These are phyloP conservation scores for Blakeslea trispora DNA, from an alignment of 371 early-diverging fungal genomes.

Conservation along the genomic window DNA sequence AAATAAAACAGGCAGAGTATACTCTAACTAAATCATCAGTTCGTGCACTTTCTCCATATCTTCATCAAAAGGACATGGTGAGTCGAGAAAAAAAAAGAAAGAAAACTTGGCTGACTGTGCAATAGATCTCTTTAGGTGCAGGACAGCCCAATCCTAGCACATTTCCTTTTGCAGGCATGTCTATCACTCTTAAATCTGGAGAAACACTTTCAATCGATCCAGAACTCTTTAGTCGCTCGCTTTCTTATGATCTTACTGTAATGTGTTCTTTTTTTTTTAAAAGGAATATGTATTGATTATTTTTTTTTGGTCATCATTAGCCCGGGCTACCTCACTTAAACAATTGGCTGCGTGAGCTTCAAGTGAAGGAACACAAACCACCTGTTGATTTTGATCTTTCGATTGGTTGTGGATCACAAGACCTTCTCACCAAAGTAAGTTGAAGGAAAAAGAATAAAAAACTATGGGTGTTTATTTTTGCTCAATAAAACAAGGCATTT, in stretches of 20 bases:
- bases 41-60: conserved; percentile 35
- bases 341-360: conserved; percentile 65
- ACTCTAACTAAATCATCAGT: conserved; percentile 6
- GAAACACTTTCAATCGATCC: conserved; percentile 52
- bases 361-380: conserved; percentile 62
- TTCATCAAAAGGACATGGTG: conserved; percentile 49
- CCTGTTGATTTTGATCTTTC: conserved; percentile 63
- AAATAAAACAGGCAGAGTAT: neutral
- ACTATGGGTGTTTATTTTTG: no score
- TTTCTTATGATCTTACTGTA: conserved; percentile 65
- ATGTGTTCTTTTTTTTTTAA: conserved; percentile 4
- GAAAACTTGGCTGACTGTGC: no score
- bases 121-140: conserved; percentile 69
- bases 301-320: conserved; percentile 26
- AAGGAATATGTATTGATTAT: no score
- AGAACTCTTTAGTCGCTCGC: conserved; percentile 39
- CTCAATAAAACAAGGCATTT: conserved; percentile 53
- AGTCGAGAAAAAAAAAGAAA: no score
- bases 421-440: conserved; percentile 67
- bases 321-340: conserved; percentile 66
- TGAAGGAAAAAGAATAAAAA: conserved; percentile 1
- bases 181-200: conserved; percentile 62
- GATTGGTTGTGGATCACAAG: conserved; percentile 78
- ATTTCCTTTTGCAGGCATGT: conserved; percentile 72
- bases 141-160: conserved; percentile 74